Evolutionary conservation across 805 yeast species (phyloP).

Genomic region (Spathaspora sp.): DNA sequence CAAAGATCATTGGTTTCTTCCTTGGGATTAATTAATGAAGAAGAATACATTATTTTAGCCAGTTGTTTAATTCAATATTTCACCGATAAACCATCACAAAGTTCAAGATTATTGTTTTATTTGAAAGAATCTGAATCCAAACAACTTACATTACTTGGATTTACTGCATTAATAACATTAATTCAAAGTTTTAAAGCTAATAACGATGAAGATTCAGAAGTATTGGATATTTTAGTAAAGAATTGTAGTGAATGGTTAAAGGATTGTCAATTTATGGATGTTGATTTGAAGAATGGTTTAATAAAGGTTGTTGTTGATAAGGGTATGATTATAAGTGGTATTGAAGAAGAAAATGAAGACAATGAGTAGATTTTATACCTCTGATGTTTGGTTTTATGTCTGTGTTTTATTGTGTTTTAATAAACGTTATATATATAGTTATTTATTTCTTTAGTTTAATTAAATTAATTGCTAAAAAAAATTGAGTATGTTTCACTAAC

Average conservation of each 20-base stretch:
- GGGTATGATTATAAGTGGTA: conserved; percentile 29
- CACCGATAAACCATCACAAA: conserved; percentile 15
- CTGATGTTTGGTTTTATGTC: background rate
- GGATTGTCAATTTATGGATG: conserved; percentile 16
- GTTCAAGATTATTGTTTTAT: conserved; percentile 20
- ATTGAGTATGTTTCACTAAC: no score
- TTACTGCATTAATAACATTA: conserved; percentile 27
- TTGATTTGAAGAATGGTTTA: conserved; percentile 21
- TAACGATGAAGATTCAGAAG: conserved; percentile 15
- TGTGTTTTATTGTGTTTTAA: no score
- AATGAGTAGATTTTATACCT: background rate
- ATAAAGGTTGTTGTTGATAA: conserved; percentile 28
- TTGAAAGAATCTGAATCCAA: conserved; percentile 14
- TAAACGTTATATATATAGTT: background rate
- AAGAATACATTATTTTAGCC: conserved; percentile 29
- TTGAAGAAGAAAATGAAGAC: conserved; percentile 5
- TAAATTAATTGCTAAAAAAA: no score
- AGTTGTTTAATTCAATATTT: conserved; percentile 23
- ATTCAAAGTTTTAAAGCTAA: conserved; percentile 14
- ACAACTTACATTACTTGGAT: conserved; percentile 27
- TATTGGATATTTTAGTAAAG: conserved; percentile 25
- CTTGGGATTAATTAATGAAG: conserved; percentile 29
- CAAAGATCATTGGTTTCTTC: conserved; percentile 24
- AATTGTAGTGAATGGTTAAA: conserved; percentile 28
- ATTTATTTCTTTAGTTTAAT: background rate